phyloP scores from a whole-genome alignment of 306 rosid genomes.

The Chamaecrista fasciculata region DNA sequence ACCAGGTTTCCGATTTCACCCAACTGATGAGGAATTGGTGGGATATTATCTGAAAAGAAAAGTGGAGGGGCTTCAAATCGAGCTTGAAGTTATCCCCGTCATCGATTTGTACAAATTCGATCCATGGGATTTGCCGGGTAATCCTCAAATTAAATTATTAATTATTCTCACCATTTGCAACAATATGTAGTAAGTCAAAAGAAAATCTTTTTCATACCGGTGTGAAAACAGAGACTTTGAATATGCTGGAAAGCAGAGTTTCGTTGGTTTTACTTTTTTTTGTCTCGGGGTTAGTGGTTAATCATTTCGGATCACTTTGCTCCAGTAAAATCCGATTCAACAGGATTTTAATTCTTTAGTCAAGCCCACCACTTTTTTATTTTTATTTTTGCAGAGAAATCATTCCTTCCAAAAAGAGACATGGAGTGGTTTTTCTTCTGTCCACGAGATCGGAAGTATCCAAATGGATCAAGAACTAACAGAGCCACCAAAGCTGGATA shows the following conservation, averaged over 20 bases:
- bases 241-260: constrained; percentile 25
- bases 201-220: neutral
- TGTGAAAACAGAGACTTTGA: constrained; percentile 38
- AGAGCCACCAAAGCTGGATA: constrained; percentile 94
- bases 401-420: constrained; percentile 76
- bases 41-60: constrained; percentile 83
- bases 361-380: constrained; percentile 7
- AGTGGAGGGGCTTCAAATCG: constrained; percentile 73
- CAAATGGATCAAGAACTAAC: constrained; percentile 88
- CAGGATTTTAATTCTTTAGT: constrained; percentile 18
- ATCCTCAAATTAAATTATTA: constrained; percentile 16
- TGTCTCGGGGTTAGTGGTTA: neutral
- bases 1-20: constrained; percentile 88
- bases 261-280: constrained; percentile 20
- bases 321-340: constrained; percentile 13
- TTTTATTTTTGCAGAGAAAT: constrained; percentile 58
- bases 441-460: constrained; percentile 83
- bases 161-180: neutral
- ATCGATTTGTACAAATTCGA: constrained; percentile 87
- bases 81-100: constrained; percentile 87
- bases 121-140: constrained; percentile 97
- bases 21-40: constrained; percentile 83
- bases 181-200: neutral
- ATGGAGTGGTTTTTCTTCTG: constrained; percentile 99
- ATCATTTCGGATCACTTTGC: constrained; percentile 8